Percentiles rank a stretch among this genome's conserved stretches.
Conservation (phyloP, 208 protist genomes). For the Angomonas ambiguus region DNA sequence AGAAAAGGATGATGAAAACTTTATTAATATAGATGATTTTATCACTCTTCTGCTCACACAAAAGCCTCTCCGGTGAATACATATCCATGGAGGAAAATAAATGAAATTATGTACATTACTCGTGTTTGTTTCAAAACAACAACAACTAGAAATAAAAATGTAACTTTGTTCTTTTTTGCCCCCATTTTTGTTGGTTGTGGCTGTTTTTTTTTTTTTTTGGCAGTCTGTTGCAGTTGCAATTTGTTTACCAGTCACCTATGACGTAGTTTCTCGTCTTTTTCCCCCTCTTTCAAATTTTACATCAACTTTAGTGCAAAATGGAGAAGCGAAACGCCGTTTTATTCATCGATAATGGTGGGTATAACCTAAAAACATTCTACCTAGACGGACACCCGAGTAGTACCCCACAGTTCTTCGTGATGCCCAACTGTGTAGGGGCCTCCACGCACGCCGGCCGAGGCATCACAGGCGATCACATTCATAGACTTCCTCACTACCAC, state of each 20-base stretch:
- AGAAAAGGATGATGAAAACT: constrained; percentile 79
- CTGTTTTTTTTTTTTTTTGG: not conserved
- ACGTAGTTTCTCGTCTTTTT: constrained; percentile 13
- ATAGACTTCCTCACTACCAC: constrained; percentile 69
- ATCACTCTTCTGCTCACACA: constrained; percentile 43
- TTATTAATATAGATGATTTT: constrained; percentile 85
- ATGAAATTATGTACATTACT: not conserved
- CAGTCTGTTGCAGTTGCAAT: no score
- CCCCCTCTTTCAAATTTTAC: constrained; percentile 11
- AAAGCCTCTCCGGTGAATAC: not conserved
- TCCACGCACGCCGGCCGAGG: constrained; percentile 54
- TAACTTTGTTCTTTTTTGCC: not conserved
- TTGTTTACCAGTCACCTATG: no score
- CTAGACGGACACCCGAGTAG: constrained; percentile 13
- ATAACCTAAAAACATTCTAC: constrained; percentile 71
- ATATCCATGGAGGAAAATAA: not conserved
- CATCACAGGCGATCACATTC: constrained; percentile 63
- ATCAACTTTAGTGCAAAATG: not conserved
- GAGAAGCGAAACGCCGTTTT: constrained; percentile 19
- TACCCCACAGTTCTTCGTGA: constrained; percentile 16
- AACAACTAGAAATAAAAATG: not conserved
- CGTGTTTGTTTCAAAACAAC: not conserved
- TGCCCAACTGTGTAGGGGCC: constrained; percentile 75
- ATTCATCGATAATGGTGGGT: constrained; percentile 78
- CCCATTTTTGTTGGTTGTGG: no score